phyloP scores from a whole-genome alignment of 2,329 filamentous ascomycete genomes.

The Epicoccum nigrum region DNA sequence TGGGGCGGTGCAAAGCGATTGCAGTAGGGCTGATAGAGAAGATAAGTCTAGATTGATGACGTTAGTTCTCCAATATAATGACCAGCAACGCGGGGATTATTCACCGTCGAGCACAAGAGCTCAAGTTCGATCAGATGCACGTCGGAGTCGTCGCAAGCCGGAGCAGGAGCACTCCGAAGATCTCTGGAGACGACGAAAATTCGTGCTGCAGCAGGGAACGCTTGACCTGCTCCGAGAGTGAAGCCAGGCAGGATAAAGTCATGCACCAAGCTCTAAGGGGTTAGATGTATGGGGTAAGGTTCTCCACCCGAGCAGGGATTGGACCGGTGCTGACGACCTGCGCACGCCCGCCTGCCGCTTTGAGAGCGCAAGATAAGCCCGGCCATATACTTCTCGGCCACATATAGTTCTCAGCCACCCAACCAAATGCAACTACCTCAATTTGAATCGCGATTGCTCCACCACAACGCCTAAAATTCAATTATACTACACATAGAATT shows the following conservation, averaged over 20 bases:
- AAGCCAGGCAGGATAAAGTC: slow-evolving; percentile 15
- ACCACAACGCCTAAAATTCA: no score
- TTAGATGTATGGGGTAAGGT: slow-evolving; percentile 5
- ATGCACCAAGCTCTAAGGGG: not conserved
- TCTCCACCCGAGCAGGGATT: slow-evolving; percentile 12
- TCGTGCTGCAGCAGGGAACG: slow-evolving; percentile 19
- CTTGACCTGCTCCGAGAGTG: slow-evolving; percentile 19
- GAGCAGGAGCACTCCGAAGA: slow-evolving; percentile 20
- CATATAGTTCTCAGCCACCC: no score
- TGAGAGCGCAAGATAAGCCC: slow-evolving; percentile 15
- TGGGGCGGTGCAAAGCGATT: slow-evolving; percentile 37
- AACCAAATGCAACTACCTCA: no score
- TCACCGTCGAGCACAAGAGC: slow-evolving; percentile 6
- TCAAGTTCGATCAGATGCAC: slow-evolving; percentile 7
- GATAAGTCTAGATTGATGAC: slow-evolving; percentile 27
- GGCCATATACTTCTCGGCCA: no score
- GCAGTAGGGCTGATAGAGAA: slow-evolving; percentile 17
- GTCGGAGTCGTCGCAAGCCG: slow-evolving; percentile 8
- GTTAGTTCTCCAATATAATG: slow-evolving; percentile 16
- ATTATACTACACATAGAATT: no score
- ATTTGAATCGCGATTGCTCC: no score
- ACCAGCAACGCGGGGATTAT: slow-evolving; percentile 14
- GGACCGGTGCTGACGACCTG: slow-evolving; percentile 10
- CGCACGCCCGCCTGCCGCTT: slow-evolving; percentile 18
- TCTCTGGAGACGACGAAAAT: slow-evolving; percentile 21